Conservation (phyloP, 495 filamentous ascomycete genomes). For the Neurospora tetraspora region DNA sequence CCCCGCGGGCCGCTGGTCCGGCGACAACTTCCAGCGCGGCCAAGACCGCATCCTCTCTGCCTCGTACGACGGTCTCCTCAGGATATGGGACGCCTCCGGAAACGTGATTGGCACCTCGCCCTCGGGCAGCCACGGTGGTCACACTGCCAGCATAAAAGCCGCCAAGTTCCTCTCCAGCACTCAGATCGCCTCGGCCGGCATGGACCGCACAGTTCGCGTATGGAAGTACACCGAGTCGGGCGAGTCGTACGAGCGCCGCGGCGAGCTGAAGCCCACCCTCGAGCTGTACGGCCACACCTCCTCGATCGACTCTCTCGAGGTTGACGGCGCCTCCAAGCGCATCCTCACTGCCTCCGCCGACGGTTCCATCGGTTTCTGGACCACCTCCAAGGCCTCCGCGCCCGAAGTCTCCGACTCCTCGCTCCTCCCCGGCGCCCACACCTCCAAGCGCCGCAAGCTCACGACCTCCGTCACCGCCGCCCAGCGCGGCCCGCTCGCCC, state of each 20-base stretch:
- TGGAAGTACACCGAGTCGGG: conserved; percentile 74
- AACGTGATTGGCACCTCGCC: conserved; percentile 63
- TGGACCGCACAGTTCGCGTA: conserved; percentile 73
- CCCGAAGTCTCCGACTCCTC: conserved; percentile 53
- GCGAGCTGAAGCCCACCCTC: conserved; percentile 60
- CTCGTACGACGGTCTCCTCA: conserved; percentile 77
- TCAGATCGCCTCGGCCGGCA: conserved; percentile 66
- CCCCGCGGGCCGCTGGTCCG: conserved; percentile 46
- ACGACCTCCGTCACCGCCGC: conserved; percentile 52
- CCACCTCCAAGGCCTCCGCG: conserved; percentile 57
- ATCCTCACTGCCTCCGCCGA: conserved; percentile 78
- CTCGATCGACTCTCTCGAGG: conserved; percentile 63
- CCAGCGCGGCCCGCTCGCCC: conserved; percentile 67
- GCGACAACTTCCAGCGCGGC: conserved; percentile 30
- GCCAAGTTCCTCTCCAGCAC: conserved; percentile 69
- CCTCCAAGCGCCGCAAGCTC: conserved; percentile 71
- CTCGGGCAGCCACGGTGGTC: conserved; percentile 52
- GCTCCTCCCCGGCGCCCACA: conserved; percentile 51
- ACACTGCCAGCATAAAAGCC: conserved; percentile 65
- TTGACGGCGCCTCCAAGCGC: conserved; percentile 62
- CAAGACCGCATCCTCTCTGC: conserved; percentile 67
- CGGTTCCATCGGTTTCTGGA: conserved; percentile 76
- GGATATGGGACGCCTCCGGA: conserved; percentile 82
- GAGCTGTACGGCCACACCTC: conserved; percentile 81
- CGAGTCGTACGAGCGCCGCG: conserved; percentile 50